Evolutionary conservation across 169 alveolate genomes (phyloP).

Genomic region (Amoebophrya sp.): DNA sequence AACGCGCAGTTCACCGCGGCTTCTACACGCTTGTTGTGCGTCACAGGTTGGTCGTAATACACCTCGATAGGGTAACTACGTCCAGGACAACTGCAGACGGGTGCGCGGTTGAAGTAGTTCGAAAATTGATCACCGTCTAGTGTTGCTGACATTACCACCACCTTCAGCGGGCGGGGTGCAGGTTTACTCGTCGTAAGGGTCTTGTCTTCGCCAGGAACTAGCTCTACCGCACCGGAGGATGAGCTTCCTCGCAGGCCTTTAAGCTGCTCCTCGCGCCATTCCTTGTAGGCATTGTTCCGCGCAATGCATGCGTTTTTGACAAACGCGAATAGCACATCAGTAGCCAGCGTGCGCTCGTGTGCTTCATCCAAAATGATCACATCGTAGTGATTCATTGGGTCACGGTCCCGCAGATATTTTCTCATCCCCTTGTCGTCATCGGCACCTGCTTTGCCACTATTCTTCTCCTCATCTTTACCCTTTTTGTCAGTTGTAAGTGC

Average conservation of each 20-base stretch:
- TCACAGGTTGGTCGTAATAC: conserved; percentile 41
- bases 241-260: neutral
- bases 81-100: conserved; percentile 91
- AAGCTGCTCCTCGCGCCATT: no score
- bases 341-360: conserved; percentile 95
- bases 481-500: no score
- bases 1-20: conserved; percentile 45
- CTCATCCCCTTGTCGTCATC: no score
- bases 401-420: no score
- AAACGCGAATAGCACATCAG: conserved; percentile 97
- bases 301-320: conserved; percentile 57
- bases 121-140: conserved; percentile 96
- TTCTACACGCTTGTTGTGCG: conserved; percentile 38
- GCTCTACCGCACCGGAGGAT: no score
- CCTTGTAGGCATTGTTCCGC: no score
- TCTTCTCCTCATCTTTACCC: neutral
- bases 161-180: conserved; percentile 89
- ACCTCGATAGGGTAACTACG: conserved; percentile 37
- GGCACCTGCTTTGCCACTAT: neutral
- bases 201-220: no score
- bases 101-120: conserved; percentile 94
- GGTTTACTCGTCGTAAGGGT: no score
- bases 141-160: conserved; percentile 98
- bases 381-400: conserved; percentile 70
- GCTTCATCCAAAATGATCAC: conserved; percentile 99